Evolutionary conservation across 2,329 filamentous ascomycete genomes (phyloP).

Genomic region (Pyrenophora tritici-repentis): DNA sequence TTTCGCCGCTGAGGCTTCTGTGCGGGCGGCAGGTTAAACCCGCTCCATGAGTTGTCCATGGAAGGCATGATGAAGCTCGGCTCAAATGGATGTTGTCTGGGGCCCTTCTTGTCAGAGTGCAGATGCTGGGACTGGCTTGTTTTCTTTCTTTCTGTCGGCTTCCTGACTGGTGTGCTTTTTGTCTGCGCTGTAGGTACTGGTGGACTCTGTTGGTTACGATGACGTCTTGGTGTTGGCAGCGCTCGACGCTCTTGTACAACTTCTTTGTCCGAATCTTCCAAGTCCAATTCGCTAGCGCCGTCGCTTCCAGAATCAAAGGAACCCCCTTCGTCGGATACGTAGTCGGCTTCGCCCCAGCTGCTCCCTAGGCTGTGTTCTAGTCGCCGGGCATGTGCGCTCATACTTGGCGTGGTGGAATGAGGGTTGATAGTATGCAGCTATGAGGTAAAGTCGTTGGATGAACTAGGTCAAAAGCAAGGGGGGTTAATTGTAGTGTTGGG

Average conservation of each 20-base stretch:
- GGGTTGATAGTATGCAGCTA: background rate
- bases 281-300: constrained; percentile 31
- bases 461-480: background rate
- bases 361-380: constrained; percentile 37
- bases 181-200: constrained; percentile 12
- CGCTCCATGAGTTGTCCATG: constrained; percentile 22
- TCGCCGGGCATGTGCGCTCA: constrained; percentile 25
- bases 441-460: background rate
- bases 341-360: constrained; percentile 43
- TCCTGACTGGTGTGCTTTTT: constrained; percentile 17
- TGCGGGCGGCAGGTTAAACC: constrained; percentile 14
- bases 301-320: constrained; percentile 36
- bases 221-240: constrained; percentile 16
- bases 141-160: constrained; percentile 11
- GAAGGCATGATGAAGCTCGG: constrained; percentile 53
- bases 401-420: constrained; percentile 5
- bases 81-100: constrained; percentile 32
- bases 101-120: constrained; percentile 13
- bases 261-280: constrained; percentile 29
- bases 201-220: constrained; percentile 18
- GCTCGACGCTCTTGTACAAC: constrained; percentile 18
- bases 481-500: background rate
- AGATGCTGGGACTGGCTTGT: constrained; percentile 19
- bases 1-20: constrained; percentile 5
- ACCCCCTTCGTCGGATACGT: constrained; percentile 31